Conservation (phyloP, 2,329 filamentous ascomycete genomes). For the Torrubiellomyces zombiae region DNA sequence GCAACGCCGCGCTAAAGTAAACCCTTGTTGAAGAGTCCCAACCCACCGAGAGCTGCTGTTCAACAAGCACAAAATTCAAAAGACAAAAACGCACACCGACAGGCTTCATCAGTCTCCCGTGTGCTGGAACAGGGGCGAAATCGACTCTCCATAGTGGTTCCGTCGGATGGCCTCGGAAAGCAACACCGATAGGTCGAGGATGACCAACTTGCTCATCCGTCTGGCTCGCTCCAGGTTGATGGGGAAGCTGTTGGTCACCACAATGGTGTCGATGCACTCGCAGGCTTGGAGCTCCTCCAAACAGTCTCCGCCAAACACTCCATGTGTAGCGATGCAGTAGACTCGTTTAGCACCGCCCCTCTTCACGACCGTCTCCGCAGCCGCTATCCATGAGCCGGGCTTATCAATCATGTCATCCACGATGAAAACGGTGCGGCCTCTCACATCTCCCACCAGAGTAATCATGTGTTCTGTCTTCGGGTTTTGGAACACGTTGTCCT, state of each 20-base stretch:
- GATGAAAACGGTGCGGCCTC: constrained; percentile 74
- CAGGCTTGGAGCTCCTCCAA: constrained; percentile 82
- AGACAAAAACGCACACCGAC: no score
- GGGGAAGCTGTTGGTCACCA: constrained; percentile 95
- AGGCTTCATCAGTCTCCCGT: constrained; percentile 31
- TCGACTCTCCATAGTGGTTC: constrained; percentile 90
- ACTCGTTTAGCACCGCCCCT: constrained; percentile 81
- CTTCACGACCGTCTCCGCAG: constrained; percentile 92
- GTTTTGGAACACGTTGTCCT: constrained; percentile 75
- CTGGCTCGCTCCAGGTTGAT: constrained; percentile 59
- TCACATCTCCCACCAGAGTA: constrained; percentile 91
- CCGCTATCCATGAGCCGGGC: constrained; percentile 89
- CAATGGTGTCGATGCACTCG: constrained; percentile 82
- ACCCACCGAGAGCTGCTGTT: no score
- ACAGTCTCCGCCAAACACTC: constrained; percentile 79
- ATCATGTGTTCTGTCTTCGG: constrained; percentile 83
- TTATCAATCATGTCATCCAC: constrained; percentile 99
- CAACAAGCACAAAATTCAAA: no score
- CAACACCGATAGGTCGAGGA: constrained; percentile 77
- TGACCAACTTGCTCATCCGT: constrained; percentile 64
- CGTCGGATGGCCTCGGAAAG: constrained; percentile 84
- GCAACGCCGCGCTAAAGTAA: no score
- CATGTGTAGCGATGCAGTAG: constrained; percentile 95
- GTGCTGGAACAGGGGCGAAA: constrained; percentile 53
- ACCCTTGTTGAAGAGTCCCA: no score